These are phyloP conservation scores for Aspergillus panamensis DNA, from an alignment of 495 filamentous ascomycete species.

Conservation along the genomic window DNA sequence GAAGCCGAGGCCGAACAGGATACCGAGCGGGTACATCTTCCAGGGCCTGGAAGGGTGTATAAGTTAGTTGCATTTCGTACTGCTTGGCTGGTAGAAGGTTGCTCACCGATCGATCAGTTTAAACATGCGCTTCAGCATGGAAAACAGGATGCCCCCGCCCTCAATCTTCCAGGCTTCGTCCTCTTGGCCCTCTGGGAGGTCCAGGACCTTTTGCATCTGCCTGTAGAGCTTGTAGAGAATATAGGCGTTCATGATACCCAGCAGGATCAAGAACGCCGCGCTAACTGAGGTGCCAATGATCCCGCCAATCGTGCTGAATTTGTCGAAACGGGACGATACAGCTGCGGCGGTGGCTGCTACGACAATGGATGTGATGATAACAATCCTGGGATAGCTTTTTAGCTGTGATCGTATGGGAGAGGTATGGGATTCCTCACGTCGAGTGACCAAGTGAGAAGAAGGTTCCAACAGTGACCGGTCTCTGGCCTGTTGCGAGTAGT, in stretches of 20 bases:
- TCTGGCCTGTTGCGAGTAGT: constrained; percentile 80
- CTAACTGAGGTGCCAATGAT: constrained; percentile 81
- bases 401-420: background rate
- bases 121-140: constrained; percentile 72
- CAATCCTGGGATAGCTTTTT: constrained; percentile 51
- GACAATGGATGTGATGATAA: constrained; percentile 83
- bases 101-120: constrained; percentile 68
- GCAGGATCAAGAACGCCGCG: constrained; percentile 73
- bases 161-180: constrained; percentile 64
- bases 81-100: background rate
- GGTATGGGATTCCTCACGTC: constrained; percentile 49
- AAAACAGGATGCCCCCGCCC: constrained; percentile 70
- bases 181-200: constrained; percentile 48
- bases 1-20: constrained; percentile 91
- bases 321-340: constrained; percentile 71
- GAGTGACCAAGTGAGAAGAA: constrained; percentile 94
- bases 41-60: constrained; percentile 58
- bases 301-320: constrained; percentile 75
- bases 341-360: constrained; percentile 87
- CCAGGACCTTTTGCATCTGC: constrained; percentile 60
- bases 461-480: constrained; percentile 89
- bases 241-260: constrained; percentile 82
- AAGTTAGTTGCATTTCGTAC: background rate
- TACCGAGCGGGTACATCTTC: constrained; percentile 94
- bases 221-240: constrained; percentile 72